A percentile compares a stretch with the other conserved stretches of the same genome.
Conservation (phyloP, 208 protist species). For the Polymyxa betae region DNA sequence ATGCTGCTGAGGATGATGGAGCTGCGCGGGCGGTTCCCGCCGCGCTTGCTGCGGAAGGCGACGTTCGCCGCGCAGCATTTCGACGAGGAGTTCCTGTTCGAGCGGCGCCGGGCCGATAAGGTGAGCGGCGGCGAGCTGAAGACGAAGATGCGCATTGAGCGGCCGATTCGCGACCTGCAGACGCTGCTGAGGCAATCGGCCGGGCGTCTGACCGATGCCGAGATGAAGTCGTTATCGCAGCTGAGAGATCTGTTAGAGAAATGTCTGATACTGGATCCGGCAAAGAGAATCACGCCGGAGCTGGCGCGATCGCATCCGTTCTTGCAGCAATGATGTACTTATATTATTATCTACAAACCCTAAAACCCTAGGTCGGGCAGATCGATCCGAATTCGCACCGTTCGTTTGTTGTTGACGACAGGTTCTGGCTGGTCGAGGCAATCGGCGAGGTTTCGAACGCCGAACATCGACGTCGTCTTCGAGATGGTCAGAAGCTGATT, state of each 20-base stretch:
- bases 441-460: no score
- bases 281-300: not conserved
- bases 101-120: not conserved
- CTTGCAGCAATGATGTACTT: no score
- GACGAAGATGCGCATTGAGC: not conserved
- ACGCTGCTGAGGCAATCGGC: constrained; percentile 9
- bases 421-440: no score
- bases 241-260: not conserved
- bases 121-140: not conserved
- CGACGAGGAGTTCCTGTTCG: constrained; percentile 69
- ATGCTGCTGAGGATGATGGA: constrained; percentile 76
- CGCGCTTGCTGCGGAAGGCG: constrained; percentile 73
- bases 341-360: no score
- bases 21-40: constrained; percentile 70
- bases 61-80: constrained; percentile 74
- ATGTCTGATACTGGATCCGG: not conserved
- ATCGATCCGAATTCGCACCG: no score
- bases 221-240: not conserved
- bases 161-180: not conserved
- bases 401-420: no score
- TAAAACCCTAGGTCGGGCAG: no score
- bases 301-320: not conserved
- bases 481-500: no score
- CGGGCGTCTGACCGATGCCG: not conserved
- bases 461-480: no score